phyloP scores from a whole-genome alignment of 2,329 filamentous ascomycete species.

The Aspergillus sp. region DNA sequence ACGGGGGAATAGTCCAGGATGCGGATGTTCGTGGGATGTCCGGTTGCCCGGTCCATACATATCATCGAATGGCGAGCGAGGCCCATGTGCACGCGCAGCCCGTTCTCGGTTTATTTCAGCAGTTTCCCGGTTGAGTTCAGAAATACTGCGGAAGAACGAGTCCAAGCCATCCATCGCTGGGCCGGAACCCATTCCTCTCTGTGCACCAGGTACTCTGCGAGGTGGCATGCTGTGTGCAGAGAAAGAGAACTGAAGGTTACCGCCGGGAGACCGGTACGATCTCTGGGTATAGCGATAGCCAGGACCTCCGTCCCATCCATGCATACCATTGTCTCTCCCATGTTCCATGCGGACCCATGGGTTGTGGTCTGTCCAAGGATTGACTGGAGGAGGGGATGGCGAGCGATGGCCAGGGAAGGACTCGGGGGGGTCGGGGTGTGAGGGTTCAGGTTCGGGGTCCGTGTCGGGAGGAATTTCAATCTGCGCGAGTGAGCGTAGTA shows the following conservation, averaged over 20 bases:
- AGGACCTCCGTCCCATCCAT: conserved; percentile 1
- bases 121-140: conserved; percentile 37
- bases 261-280: conserved; percentile 46
- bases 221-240: conserved; percentile 26
- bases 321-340: conserved; percentile 16
- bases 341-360: conserved; percentile 49
- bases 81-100: conserved; percentile 6
- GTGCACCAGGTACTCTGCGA: conserved; percentile 16
- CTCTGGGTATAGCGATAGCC: conserved; percentile 32
- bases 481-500: conserved; percentile 19
- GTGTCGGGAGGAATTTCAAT: conserved; percentile 35
- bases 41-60: conserved; percentile 5
- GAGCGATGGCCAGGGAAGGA: conserved; percentile 19
- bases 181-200: conserved; percentile 21
- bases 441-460: conserved; percentile 13
- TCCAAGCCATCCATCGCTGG: conserved; percentile 40
- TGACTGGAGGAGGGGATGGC: conserved; percentile 18
- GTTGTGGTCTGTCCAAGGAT: conserved; percentile 46
- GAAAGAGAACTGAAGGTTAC: conserved; percentile 44
- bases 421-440: conserved; percentile 26
- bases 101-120: conserved; percentile 33
- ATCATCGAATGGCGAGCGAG: conserved; percentile 4
- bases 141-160: conserved; percentile 48
- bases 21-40: conserved; percentile 9
- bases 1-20: conserved; percentile 47